phyloP scores from a whole-genome alignment of 148 eudicot species.

The Spergularia marina region DNA sequence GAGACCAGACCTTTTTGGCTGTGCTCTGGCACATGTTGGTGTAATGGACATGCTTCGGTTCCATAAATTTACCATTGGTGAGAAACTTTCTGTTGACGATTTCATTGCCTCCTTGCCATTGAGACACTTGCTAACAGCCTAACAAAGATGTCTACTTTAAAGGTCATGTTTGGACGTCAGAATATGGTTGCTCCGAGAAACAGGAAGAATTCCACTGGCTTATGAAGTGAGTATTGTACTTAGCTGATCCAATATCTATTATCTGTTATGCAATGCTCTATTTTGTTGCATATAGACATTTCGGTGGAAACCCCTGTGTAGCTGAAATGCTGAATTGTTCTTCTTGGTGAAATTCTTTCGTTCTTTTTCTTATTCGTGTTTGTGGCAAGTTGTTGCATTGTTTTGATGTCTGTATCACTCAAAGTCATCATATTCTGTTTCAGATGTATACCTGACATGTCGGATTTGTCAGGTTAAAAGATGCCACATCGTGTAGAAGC shows the following conservation, averaged over 20 bases:
- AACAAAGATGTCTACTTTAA: slow-evolving; percentile 3
- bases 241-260: not conserved
- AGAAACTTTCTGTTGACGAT: slow-evolving; percentile 24
- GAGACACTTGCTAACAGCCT: slow-evolving; percentile 20
- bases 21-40: slow-evolving; percentile 98
- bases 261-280: not conserved
- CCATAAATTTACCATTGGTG: slow-evolving; percentile 93
- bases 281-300: not conserved
- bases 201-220: slow-evolving; percentile 88
- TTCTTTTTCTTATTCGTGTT: too few relatives aligned
- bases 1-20: slow-evolving; percentile 97
- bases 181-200: slow-evolving; percentile 91
- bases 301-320: too few relatives aligned
- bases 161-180: slow-evolving; percentile 97
- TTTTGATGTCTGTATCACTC: too few relatives aligned
- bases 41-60: slow-evolving; percentile 99
- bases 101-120: not conserved
- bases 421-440: too few relatives aligned
- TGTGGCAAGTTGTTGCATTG: too few relatives aligned
- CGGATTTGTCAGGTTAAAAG: too few relatives aligned
- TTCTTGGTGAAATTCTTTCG: too few relatives aligned
- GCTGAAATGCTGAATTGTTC: too few relatives aligned
- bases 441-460: too few relatives aligned
- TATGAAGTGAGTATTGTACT: slow-evolving; percentile 57
- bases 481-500: too few relatives aligned